Base-by-base conservation (phyloP, 2,329 filamentous ascomycete species). In the Fusarium agapanthi region DNA sequence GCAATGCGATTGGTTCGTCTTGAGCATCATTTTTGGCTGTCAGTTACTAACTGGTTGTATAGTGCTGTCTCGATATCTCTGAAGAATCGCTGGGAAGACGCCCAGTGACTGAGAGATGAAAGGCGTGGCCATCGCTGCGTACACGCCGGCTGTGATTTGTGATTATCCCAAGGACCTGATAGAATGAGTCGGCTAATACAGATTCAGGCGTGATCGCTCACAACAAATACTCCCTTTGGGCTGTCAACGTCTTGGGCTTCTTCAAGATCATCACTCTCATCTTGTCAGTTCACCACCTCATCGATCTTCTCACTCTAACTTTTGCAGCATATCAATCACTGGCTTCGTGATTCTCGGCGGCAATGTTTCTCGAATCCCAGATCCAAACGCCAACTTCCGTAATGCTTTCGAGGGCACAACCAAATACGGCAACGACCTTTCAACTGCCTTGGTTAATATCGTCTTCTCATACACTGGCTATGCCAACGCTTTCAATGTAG, bases 41-140 rank as follows among this genome's bases (percentile, higher is more conserved):
- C 7, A 3, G 16, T 1, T 4, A 30, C 59, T 69, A 1, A 72
- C 58, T 4, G 0, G 5, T 7, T 2, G 0, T 0, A 12, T 4
- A 85, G 89, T 92, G 0, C 78, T 92, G 34, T 88, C 91, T 0
- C 83, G 87, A 40, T 93, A 93, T 71, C 78, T 92, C 0, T 93
- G 88, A 79, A 84, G 85, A 20, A 88, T 90, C 41, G 86, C 83
- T 2, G 87, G 85, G 1, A 78, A 82, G 4, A 80, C 79, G 0
- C 86, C 88, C 0, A 86, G 86, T 0, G 81, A 83, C 16, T 93
- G 91, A 91, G 83, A 92, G 72, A 78, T 88, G 58, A 92, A 92
- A 76, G 91, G 90, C 2, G 87, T 92, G 3, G 91, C 91, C 1
- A 81, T 92, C 38, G 90, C 88, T 3, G 87, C 85, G 0, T 92